A percentile compares a stretch with the other conserved stretches of the same genome.
Evolutionary conservation across 495 filamentous ascomycete genomes (phyloP).

Genomic region (Darksidea phi): DNA sequence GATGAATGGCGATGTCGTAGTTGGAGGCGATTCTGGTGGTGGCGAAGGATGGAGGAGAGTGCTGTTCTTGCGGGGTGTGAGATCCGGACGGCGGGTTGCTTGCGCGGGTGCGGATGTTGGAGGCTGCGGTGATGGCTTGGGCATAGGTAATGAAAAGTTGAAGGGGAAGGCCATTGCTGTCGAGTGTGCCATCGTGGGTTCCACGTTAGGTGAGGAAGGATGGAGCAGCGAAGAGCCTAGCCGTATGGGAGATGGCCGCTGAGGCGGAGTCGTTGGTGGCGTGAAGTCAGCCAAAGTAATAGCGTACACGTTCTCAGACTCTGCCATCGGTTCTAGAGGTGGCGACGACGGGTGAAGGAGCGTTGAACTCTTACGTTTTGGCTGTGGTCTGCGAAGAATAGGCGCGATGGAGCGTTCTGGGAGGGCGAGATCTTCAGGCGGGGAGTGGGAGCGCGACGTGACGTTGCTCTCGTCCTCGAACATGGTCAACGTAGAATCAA

Average conservation of each 20-base stretch:
- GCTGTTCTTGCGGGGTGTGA: conserved; percentile 10
- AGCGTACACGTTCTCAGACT: not conserved
- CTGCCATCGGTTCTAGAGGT: not conserved
- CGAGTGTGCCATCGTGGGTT: not conserved
- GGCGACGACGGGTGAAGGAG: conserved; percentile 16
- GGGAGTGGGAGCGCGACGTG: not conserved
- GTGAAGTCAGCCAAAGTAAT: not conserved
- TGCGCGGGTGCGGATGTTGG: not conserved
- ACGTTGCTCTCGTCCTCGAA: conserved; percentile 15
- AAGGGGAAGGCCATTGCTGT: not conserved
- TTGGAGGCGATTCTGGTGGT: not conserved
- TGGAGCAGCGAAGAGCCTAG: conserved; percentile 9
- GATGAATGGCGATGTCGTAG: not conserved
- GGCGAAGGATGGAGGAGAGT: conserved; percentile 26
- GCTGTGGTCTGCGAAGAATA: not conserved
- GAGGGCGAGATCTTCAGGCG: not conserved
- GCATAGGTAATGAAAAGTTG: not conserved
- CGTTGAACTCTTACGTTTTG: conserved; percentile 3
- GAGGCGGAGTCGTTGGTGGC: not conserved
- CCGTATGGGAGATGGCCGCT: not conserved
- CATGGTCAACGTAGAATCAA: conserved; percentile 1
- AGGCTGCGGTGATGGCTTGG: not conserved
- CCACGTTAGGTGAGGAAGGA: not conserved
- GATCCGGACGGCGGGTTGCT: not conserved
- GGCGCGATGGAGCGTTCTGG: not conserved